Evolutionary conservation across 345 rosid species (phyloP), one percentile per base, ranked within the genome.

Genomic region (Populus nigra): DNA sequence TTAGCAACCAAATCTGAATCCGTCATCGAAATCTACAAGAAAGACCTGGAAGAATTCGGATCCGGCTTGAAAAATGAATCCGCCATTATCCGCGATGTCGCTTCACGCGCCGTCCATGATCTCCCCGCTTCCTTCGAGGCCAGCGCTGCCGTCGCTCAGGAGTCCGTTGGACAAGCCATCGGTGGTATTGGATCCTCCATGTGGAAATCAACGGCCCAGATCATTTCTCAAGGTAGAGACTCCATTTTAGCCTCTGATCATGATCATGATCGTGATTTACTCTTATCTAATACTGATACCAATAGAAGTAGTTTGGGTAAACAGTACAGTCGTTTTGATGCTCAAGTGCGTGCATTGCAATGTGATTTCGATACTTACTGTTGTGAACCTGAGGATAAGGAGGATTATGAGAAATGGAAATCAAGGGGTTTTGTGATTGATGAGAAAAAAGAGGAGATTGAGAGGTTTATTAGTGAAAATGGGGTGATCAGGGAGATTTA

Each of bases 151-250:
- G 92, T 90, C 27, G 97, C 94, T 11, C 97, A 91, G 74, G 94
- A 90, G 61, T 90, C 94, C 9, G 92, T 94, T 7, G 96, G 96
- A 39, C 92, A 90, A 69, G 91, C 90, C 29, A 86, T 94, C 66
- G 98, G 92, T 65, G 97, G 91, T n/a, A 87, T 94, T 71, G 91
- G 98, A 8, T 76, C 84, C 85, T 78, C 94, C 74, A 89, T 94
- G 16, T 88, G 90, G 91, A 91, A 88, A 78, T 89, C 94, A 41
- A 91, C 97, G 74, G 89, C 94, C 17, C 82, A 80, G 85, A 89
- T 94, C 72, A 86, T 94, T 38, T 78, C 92, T 57, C 91, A 83
- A 9, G 93, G 98, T 82, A 92, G 82, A 86, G 89, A 81, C 29
- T 80, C 86, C 69, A 73, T 88, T 1, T 25, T 75, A 62, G 27